Evolutionary conservation across 768 basidiomycete species (phyloP).

Genomic region (Russula virescens): DNA sequence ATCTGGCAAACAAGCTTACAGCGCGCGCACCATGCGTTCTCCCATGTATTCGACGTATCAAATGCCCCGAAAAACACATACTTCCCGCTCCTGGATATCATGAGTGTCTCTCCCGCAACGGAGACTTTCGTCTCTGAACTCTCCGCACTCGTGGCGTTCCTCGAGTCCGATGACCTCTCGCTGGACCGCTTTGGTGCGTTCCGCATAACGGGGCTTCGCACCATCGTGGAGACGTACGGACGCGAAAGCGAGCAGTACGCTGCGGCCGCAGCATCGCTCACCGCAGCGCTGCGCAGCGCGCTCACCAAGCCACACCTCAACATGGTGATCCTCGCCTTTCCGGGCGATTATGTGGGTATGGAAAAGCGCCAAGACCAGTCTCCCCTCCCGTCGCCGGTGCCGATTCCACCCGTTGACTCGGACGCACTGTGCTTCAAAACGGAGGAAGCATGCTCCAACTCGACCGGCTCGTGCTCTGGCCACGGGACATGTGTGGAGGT

Average conservation of each 20-base stretch:
- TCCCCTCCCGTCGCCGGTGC: constrained; percentile 43
- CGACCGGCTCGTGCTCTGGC: constrained; percentile 63
- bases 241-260: constrained; percentile 50
- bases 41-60: constrained; percentile 42
- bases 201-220: constrained; percentile 47
- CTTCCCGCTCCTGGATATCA: constrained; percentile 37
- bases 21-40: constrained; percentile 53
- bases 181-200: constrained; percentile 55
- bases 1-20: constrained; percentile 54
- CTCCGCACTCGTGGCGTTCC: constrained; percentile 47
- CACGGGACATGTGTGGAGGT: constrained; percentile 60
- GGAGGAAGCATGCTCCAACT: constrained; percentile 49
- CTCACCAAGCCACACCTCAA: constrained; percentile 38
- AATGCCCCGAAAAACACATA: constrained; percentile 29
- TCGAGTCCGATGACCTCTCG: constrained; percentile 40
- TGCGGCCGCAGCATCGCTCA: constrained; percentile 41
- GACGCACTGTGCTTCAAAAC: constrained; percentile 59
- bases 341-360: constrained; percentile 23
- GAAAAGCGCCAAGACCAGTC: constrained; percentile 37
- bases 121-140: constrained; percentile 39
- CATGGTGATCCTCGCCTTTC: constrained; percentile 51
- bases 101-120: constrained; percentile 36
- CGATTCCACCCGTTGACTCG: constrained; percentile 48
- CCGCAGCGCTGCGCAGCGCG: constrained; percentile 42
- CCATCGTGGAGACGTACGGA: constrained; percentile 45